A percentile compares a stretch with the other conserved stretches of the same genome.
phyloP scores from a whole-genome alignment of 75 land plant genomes.

The Ceratopteris richardii region DNA sequence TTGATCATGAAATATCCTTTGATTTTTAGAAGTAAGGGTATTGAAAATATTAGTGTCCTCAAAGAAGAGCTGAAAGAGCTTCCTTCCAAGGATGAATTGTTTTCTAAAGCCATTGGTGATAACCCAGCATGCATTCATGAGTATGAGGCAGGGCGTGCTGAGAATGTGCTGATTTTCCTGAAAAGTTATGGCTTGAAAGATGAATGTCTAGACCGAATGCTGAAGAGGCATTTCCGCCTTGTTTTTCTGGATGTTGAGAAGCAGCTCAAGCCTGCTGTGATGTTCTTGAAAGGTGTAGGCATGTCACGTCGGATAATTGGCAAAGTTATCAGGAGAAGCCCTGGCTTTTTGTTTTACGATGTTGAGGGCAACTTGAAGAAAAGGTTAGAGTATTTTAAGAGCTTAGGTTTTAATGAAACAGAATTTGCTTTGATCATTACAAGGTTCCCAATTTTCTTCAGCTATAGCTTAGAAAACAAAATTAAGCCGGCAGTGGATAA shows the following conservation, averaged over 20 bases:
- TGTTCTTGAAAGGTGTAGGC: slow-evolving; percentile 1
- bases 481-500: neutral
- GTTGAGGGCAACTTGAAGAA: neutral
- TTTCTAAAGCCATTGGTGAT: neutral
- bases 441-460: neutral
- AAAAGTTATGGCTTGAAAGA: neutral
- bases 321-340: neutral
- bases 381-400: slow-evolving; percentile 4
- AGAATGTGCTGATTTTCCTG: neutral
- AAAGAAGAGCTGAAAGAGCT: neutral
- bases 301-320: neutral
- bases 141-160: neutral
- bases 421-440: neutral
- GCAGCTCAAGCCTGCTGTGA: neutral
- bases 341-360: neutral
- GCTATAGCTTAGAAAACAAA: neutral
- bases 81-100: neutral
- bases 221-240: neutral
- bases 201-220: neutral
- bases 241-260: neutral
- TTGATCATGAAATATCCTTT: neutral
- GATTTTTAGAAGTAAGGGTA: neutral
- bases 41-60: neutral
- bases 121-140: neutral
- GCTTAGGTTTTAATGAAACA: neutral